Evolutionary conservation across 106 monocot species (phyloP).

Genomic region (Alisma plantagoaquatica): DNA sequence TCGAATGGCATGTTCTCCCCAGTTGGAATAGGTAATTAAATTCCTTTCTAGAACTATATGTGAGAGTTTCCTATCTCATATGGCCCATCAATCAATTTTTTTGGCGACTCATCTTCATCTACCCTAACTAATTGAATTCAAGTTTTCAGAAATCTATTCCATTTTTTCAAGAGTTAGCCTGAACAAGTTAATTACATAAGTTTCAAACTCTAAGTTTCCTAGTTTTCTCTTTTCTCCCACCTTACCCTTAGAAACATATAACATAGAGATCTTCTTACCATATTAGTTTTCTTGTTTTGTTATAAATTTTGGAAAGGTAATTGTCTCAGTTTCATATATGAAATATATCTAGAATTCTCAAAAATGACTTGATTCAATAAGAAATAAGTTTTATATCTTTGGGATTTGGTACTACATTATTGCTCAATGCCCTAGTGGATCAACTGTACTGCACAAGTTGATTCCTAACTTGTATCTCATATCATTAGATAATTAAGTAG

Average conservation of each 20-base stretch:
- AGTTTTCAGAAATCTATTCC: constrained; percentile 3
- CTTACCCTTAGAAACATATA: neutral
- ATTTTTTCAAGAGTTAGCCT: neutral
- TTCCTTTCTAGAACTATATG: constrained; percentile 5
- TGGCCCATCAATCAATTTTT: constrained; percentile 3
- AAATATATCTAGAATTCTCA: neutral
- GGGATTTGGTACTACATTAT: neutral
- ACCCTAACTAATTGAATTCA: constrained; percentile 7
- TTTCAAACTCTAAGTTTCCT: neutral
- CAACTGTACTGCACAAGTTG: neutral
- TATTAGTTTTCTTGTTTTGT: neutral
- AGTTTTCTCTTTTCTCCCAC: constrained; percentile 2
- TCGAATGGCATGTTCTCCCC: constrained; percentile 8
- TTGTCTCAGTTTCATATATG: neutral
- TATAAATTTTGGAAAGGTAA: too few species aligned
- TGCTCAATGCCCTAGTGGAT: neutral
- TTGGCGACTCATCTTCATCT: neutral
- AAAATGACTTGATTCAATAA: neutral
- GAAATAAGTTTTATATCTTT: neutral
- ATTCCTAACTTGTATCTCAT: neutral
- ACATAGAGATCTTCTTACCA: neutral
- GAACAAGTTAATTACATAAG: constrained; percentile 1
- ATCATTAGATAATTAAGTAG: neutral
- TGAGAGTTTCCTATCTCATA: constrained; percentile 10
- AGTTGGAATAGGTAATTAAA: constrained; percentile 5